Conservation (phyloP, 352 stramenopile species). For the Phytophthora uliginosa region DNA sequence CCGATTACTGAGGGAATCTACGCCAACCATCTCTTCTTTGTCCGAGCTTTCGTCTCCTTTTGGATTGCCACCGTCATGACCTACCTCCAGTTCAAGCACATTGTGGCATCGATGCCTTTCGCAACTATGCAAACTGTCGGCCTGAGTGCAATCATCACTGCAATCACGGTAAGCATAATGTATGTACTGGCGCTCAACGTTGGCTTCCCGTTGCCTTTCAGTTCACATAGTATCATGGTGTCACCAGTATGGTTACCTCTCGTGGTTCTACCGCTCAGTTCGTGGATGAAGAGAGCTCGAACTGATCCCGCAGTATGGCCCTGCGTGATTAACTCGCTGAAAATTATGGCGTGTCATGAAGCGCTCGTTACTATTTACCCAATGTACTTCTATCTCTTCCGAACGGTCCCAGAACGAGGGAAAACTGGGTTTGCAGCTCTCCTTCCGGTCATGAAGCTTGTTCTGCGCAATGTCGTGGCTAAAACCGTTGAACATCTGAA, state of each 20-base stretch:
- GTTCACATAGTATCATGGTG: conserved; percentile 27
- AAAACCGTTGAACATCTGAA: conserved; percentile 21
- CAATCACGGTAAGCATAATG: neutral
- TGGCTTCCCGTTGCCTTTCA: conserved; percentile 50
- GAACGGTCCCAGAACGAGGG: neutral
- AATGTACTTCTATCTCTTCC: conserved; percentile 38
- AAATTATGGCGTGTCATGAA: conserved; percentile 26
- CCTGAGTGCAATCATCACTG: conserved; percentile 13
- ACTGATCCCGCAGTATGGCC: conserved; percentile 5
- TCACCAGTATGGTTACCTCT: conserved; percentile 20
- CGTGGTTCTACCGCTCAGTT: conserved; percentile 7
- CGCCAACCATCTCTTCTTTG: conserved; percentile 24
- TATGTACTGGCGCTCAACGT: conserved; percentile 24
- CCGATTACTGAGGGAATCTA: conserved; percentile 8
- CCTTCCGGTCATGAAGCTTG: conserved; percentile 38
- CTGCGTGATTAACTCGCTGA: conserved; percentile 18
- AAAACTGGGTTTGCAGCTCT: conserved; percentile 36
- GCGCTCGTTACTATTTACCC: conserved; percentile 38
- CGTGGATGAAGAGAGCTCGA: conserved; percentile 10
- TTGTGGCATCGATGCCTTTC: conserved; percentile 14
- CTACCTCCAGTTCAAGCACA: conserved; percentile 29
- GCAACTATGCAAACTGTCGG: conserved; percentile 1
- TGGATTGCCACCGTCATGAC: conserved; percentile 19
- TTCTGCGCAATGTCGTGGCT: conserved; percentile 29
- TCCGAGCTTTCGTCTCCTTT: conserved; percentile 19